Percentiles rank a stretch among this genome's conserved stretches.
Conservation (phyloP, 768 basidiomycete genomes). For the Russula lepida region DNA sequence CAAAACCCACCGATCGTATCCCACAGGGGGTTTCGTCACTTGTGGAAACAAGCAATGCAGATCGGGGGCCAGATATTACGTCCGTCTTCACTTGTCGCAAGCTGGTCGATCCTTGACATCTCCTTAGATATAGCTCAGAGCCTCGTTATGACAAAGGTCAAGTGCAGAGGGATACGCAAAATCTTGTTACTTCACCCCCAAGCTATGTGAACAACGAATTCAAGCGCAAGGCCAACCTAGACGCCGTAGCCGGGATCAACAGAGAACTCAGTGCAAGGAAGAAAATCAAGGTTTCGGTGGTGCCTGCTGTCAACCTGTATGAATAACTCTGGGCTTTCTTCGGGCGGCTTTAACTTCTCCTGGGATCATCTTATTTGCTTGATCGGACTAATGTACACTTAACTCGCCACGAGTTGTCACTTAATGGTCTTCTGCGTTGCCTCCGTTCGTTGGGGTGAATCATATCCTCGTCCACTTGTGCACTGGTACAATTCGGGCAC, state of each 20-base stretch:
- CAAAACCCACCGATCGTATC: background rate
- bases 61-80: background rate
- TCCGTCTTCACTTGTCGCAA: background rate
- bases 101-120: background rate
- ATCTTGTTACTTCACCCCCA: slow-evolving; percentile 7
- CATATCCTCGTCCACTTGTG: background rate
- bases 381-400: background rate
- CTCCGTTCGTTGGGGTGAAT: background rate
- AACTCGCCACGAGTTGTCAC: background rate
- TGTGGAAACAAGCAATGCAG: background rate
- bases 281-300: slow-evolving; percentile 67
- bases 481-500: background rate
- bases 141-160: slow-evolving; percentile 25
- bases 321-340: slow-evolving; percentile 37
- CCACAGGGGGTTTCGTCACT: background rate
- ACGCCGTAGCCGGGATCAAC: slow-evolving; percentile 19
- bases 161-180: slow-evolving; percentile 36
- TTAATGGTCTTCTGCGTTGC: background rate
- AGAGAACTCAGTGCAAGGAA: slow-evolving; percentile 35
- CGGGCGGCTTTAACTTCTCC: background rate
- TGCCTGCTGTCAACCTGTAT: slow-evolving; percentile 61
- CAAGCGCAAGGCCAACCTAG: slow-evolving; percentile 30
- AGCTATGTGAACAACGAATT: slow-evolving; percentile 22
- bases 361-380: background rate
- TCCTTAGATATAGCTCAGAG: background rate